Conservation (phyloP, 73 alveolate species). For the Paramecium octaurelia region DNA sequence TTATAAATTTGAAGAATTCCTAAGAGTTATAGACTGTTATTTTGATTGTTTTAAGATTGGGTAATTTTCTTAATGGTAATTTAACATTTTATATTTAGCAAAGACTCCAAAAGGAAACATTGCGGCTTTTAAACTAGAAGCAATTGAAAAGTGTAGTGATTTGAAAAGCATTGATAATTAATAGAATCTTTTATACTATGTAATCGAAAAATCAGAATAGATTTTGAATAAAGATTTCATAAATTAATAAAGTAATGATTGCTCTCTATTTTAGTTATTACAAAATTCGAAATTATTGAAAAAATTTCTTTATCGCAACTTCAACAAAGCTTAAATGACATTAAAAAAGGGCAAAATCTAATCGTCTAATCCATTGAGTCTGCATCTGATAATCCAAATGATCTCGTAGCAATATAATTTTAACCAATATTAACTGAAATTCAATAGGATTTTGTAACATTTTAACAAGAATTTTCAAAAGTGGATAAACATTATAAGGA, state of each 20-base stretch:
- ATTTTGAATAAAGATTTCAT: not conserved
- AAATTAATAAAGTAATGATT: not conserved
- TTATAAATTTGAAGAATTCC: not conserved
- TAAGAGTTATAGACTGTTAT: slow-evolving; percentile 51
- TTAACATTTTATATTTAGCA: slow-evolving; percentile 44
- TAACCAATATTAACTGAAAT: not conserved
- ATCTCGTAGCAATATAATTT: slow-evolving; percentile 1
- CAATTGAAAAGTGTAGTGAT: not conserved
- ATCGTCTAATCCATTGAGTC: slow-evolving; percentile 61
- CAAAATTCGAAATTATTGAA: slow-evolving; percentile 38
- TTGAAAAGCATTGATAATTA: not conserved
- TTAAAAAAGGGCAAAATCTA: slow-evolving; percentile 42
- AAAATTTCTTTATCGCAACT: slow-evolving; percentile 60
- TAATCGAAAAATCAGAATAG: not conserved
- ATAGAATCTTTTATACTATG: not conserved
- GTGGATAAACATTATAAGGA: slow-evolving; percentile 35
- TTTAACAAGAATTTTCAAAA: not conserved
- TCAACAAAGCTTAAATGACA: slow-evolving; percentile 80
- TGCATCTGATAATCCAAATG: slow-evolving; percentile 40
- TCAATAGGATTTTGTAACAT: not conserved
- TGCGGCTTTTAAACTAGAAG: not conserved
- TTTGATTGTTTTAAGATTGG: not conserved
- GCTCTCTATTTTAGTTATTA: slow-evolving; percentile 68
- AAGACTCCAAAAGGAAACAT: not conserved
- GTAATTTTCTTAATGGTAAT: slow-evolving; percentile 12